A percentile compares a stretch with the other conserved stretches of the same genome.
Evolutionary conservation across 371 early-diverging fungal species (phyloP).

Genomic region (Blastocladiella emersonii): DNA sequence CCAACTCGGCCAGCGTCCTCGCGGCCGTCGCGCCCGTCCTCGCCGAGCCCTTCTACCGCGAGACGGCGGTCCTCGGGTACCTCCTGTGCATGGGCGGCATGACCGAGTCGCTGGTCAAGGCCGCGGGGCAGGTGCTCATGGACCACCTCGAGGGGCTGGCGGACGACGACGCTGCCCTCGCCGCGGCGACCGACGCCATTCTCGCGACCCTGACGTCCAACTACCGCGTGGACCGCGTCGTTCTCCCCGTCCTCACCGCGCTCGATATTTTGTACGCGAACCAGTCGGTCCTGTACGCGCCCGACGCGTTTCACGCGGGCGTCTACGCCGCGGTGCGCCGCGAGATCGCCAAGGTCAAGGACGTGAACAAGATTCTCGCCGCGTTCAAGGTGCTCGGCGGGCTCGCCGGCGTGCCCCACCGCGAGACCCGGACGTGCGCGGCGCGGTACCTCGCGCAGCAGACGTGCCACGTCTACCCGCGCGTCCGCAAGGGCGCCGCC

Average conservation of each 20-base stretch:
- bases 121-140: conserved; percentile 34
- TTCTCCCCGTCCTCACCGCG: conserved; percentile 48
- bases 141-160: conserved; percentile 36
- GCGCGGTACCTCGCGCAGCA: not conserved
- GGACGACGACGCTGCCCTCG: conserved; percentile 12
- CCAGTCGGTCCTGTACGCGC: not conserved
- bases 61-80: conserved; percentile 47
- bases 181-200: conserved; percentile 21
- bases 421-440: not conserved
- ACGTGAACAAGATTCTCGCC: conserved; percentile 22
- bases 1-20: conserved; percentile 47
- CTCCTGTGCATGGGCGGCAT: conserved; percentile 64
- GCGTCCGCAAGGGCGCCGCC: conserved; percentile 1
- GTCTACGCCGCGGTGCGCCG: conserved; percentile 17
- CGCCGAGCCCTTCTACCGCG: conserved; percentile 34
- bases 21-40: conserved; percentile 44
- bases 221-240: conserved; percentile 44
- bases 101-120: conserved; percentile 55
- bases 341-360: conserved; percentile 20
- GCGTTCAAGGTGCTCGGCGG: conserved; percentile 25
- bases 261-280: conserved; percentile 39
- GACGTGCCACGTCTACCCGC: not conserved
- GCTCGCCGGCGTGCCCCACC: not conserved
- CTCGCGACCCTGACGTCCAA: conserved; percentile 27
- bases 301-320: conserved; percentile 16